Conservation (phyloP, 2,329 filamentous ascomycete genomes). For the Alternaria infectoria region DNA sequence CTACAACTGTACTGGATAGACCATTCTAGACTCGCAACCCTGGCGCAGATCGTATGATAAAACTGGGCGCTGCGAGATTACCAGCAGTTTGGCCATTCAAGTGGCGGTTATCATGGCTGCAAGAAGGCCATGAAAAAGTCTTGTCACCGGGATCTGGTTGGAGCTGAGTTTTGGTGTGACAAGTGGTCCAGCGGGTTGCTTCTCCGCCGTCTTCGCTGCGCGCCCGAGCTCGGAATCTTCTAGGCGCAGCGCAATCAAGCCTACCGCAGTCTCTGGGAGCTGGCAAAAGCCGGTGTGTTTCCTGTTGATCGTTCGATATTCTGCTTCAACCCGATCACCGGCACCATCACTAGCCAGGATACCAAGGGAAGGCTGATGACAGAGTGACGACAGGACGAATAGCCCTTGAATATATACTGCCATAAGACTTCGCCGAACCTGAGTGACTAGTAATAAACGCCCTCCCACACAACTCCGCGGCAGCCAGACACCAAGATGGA, state of each 20-base stretch:
- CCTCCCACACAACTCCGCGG: neutral
- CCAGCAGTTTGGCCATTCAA: neutral
- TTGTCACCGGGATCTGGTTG: neutral
- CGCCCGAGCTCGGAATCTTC: constrained; percentile 5
- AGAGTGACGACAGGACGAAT: constrained; percentile 6
- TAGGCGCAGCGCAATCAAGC: constrained; percentile 4
- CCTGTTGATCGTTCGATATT: constrained; percentile 8
- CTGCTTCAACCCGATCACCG: constrained; percentile 1
- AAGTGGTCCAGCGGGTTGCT: neutral
- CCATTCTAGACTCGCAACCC: neutral
- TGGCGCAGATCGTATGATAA: neutral
- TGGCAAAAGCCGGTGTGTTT: constrained; percentile 9
- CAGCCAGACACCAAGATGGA: neutral
- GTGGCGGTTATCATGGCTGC: constrained; percentile 1
- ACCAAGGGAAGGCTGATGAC: constrained; percentile 5
- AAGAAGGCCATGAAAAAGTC: neutral
- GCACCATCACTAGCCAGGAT: neutral
- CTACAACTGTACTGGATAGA: neutral
- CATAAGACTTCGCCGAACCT: neutral
- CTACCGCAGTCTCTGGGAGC: constrained; percentile 1
- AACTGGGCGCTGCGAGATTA: neutral
- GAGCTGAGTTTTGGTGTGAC: constrained; percentile 1
- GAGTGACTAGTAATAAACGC: neutral
- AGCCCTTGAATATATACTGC: neutral
- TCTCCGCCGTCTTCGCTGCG: neutral